Percentiles rank a stretch among this genome's conserved stretches.
phyloP scores from a whole-genome alignment of 1,284 basidiomycete species.

The Caloboletus firmus region DNA sequence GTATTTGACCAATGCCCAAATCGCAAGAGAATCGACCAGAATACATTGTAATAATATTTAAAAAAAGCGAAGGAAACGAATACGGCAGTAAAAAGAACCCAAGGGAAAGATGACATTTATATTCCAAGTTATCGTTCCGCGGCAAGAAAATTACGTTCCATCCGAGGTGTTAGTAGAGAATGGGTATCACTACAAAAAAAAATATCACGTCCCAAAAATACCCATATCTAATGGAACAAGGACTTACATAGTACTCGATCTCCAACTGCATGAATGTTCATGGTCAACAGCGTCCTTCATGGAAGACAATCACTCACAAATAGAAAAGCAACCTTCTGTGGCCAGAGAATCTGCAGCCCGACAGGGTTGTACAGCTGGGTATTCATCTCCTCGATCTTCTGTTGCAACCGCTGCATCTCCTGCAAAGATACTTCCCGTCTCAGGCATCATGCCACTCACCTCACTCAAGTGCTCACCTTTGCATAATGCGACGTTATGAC shows the following conservation, averaged over 20 bases:
- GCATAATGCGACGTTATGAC: constrained; percentile 71
- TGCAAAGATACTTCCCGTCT: constrained; percentile 32
- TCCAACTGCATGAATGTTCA: constrained; percentile 51
- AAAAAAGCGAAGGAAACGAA: background rate
- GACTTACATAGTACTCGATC: constrained; percentile 72
- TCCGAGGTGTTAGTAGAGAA: background rate
- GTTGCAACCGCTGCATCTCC: constrained; percentile 74
- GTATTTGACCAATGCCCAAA: no score
- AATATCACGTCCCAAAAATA: background rate
- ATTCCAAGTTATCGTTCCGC: constrained; percentile 10
- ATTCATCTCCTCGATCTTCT: constrained; percentile 66
- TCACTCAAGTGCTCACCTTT: constrained; percentile 48
- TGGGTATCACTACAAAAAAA: constrained; percentile 23
- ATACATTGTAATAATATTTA: constrained; percentile 7
- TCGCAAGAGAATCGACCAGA: background rate
- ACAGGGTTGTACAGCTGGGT: constrained; percentile 70
- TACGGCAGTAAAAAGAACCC: no score
- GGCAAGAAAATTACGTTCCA: constrained; percentile 7
- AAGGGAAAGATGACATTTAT: constrained; percentile 10
- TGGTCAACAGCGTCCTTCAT: constrained; percentile 4
- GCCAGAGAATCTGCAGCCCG: constrained; percentile 82
- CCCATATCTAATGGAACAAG: background rate
- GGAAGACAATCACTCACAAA: constrained; percentile 60
- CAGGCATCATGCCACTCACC: background rate
- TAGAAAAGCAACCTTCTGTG: constrained; percentile 74